Percentiles rank a stretch among this genome's conserved stretches.
These are phyloP conservation scores for Trapa bicornis DNA, from an alignment of 345 rosid genomes.

Conservation along the genomic window DNA sequence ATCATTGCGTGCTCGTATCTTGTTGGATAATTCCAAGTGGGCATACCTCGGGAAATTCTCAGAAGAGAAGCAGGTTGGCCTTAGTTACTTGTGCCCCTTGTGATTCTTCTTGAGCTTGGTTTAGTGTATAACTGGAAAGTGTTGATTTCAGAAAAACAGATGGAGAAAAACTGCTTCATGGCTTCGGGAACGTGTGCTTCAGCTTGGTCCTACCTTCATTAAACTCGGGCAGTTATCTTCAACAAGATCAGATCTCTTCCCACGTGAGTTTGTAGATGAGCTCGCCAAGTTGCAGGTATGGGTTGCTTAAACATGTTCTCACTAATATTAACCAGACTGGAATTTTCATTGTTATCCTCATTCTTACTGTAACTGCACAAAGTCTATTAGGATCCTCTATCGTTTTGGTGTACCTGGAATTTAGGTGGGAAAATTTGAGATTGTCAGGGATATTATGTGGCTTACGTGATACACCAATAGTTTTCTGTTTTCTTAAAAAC, in stretches of 20 bases:
- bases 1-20: constrained; percentile 54
- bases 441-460: background rate
- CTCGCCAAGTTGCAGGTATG: constrained; percentile 93
- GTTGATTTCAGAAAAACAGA: constrained; percentile 45
- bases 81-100: background rate
- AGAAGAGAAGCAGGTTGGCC: constrained; percentile 67
- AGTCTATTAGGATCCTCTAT: background rate
- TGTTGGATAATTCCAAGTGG: constrained; percentile 86
- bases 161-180: constrained; percentile 73
- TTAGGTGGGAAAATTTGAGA: background rate
- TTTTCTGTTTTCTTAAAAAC: background rate
- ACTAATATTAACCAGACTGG: background rate
- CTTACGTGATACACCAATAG: background rate
- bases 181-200: constrained; percentile 77
- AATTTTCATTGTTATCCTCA: background rate
- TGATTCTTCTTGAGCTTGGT: background rate
- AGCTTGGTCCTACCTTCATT: constrained; percentile 96
- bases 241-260: constrained; percentile 85
- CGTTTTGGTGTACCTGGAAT: background rate
- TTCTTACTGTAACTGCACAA: background rate
- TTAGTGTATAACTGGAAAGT: constrained; percentile 9
- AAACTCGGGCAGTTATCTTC: constrained; percentile 94
- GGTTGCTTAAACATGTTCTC: constrained; percentile 1
- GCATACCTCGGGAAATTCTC: constrained; percentile 62
- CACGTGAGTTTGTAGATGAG: constrained; percentile 86